Evolutionary conservation across 2,329 filamentous ascomycete genomes (phyloP).

Genomic region (Neopestalotiopsis sp.): DNA sequence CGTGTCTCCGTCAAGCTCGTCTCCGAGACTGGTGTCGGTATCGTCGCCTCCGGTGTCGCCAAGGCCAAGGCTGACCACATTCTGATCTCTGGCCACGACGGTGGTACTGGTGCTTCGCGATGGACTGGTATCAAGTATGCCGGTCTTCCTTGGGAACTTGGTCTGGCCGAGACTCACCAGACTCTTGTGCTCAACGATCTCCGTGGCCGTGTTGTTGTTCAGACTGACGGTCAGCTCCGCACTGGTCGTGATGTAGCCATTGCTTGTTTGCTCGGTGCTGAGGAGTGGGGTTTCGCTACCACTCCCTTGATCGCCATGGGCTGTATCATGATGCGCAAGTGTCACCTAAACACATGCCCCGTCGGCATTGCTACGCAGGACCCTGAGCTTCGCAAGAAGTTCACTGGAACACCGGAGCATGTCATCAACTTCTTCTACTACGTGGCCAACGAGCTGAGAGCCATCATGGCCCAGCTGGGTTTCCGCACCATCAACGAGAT

Average conservation of each 20-base stretch:
- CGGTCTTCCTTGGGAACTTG: conserved; percentile 94
- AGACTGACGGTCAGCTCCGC: conserved; percentile 92
- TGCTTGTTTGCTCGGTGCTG: conserved; percentile 92
- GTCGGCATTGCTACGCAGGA: conserved; percentile 97
- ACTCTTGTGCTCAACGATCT: conserved; percentile 95
- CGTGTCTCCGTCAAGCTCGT: conserved; percentile 97
- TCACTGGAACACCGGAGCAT: conserved; percentile 89
- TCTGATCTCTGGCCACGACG: conserved; percentile 94
- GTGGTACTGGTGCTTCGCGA: conserved; percentile 92
- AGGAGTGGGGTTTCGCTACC: conserved; percentile 97
- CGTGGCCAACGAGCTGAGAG: conserved; percentile 91
- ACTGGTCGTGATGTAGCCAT: conserved; percentile 94
- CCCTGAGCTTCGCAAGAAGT: conserved; percentile 92
- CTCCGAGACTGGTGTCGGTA: conserved; percentile 95
- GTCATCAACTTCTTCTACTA: conserved; percentile 99
- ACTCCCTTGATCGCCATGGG: conserved; percentile 96
- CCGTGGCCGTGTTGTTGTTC: conserved; percentile 91
- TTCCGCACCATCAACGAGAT: conserved; percentile 97
- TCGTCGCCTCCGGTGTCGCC: conserved; percentile 94
- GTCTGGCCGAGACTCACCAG: conserved; percentile 96
- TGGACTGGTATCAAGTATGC: conserved; percentile 99
- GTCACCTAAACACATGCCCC: conserved; percentile 56
- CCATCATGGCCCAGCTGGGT: conserved; percentile 95
- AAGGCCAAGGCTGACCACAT: conserved; percentile 98
- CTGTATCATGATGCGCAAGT: conserved; percentile 93